Evolutionary conservation across 306 rosid species (phyloP).

Genomic region (Glycyrrhiza uralensis): DNA sequence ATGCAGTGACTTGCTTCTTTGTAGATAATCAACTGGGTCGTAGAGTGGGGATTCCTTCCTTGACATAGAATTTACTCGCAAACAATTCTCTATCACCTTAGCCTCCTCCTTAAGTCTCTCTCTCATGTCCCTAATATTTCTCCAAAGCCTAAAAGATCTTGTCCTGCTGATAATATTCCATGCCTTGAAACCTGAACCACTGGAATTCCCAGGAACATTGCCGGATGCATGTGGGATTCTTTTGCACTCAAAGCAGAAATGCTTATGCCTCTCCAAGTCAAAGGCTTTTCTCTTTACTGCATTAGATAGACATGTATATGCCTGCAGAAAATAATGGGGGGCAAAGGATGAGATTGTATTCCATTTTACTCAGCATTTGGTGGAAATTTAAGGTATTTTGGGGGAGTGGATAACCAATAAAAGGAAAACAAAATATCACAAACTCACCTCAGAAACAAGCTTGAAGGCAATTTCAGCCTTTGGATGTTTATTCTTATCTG

Average conservation of each 20-base stretch:
- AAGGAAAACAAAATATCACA: not conserved
- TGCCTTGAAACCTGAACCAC: slow-evolving; percentile 33
- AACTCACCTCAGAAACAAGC: slow-evolving; percentile 88
- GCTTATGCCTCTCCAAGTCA: slow-evolving; percentile 62
- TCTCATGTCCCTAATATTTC: slow-evolving; percentile 52
- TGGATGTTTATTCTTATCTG: slow-evolving; percentile 92
- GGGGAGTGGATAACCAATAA: not conserved
- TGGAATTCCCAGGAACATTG: slow-evolving; percentile 30
- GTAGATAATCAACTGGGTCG: slow-evolving; percentile 26
- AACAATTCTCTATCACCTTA: slow-evolving; percentile 64
- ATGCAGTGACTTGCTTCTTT: slow-evolving; percentile 34
- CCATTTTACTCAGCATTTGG: not conserved
- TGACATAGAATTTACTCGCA: slow-evolving; percentile 48
- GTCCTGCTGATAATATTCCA: slow-evolving; percentile 40
- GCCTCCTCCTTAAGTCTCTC: slow-evolving; percentile 78
- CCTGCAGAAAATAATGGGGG: slow-evolving; percentile 42
- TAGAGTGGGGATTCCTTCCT: slow-evolving; percentile 42
- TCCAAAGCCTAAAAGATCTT: slow-evolving; percentile 43
- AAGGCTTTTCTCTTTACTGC: slow-evolving; percentile 58
- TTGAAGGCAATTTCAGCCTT: slow-evolving; percentile 93
- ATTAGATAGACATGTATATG: slow-evolving; percentile 68
- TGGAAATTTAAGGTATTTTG: not conserved
- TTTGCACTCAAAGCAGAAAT: slow-evolving; percentile 70
- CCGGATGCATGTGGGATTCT: slow-evolving; percentile 41
- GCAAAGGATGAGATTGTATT: not conserved